Evolutionary conservation across 148 eudicot genomes (phyloP).

Genomic region (Chenopodium formosanum): DNA sequence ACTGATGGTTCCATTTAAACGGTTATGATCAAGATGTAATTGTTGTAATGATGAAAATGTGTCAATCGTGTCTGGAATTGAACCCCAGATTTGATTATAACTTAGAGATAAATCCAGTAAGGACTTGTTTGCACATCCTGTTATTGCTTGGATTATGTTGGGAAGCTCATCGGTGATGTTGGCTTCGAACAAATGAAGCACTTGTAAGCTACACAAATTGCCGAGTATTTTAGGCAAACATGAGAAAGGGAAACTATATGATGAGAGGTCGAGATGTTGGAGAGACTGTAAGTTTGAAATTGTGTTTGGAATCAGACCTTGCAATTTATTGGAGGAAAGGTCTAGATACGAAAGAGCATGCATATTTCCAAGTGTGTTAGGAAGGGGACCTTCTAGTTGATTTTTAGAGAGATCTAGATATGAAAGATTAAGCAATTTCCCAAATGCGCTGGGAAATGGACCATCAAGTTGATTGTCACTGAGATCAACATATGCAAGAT

Average conservation of each 20-base stretch:
- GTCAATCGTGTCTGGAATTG: constrained; percentile 25
- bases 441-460: too few species aligned
- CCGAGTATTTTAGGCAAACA: background rate
- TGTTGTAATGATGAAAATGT: constrained; percentile 15
- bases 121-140: background rate
- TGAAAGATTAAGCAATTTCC: too few species aligned
- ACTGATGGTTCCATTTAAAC: background rate
- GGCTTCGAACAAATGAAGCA: background rate
- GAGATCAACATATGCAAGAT: too few species aligned
- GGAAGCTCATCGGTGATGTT: constrained; percentile 1
- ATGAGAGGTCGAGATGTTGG: background rate
- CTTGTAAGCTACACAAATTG: constrained; percentile 1
- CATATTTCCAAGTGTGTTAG: background rate
- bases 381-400: background rate
- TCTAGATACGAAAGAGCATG: constrained; percentile 12
- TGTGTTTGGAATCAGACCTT: background rate
- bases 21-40: background rate
- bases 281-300: background rate
- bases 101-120: constrained; percentile 17
- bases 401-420: background rate
- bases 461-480: too few species aligned
- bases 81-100: constrained; percentile 18
- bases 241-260: background rate
- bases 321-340: background rate
- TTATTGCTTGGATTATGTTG: constrained; percentile 1